Evolutionary conservation across 164 flowering plant genomes (phyloP).

Genomic region (Umbellularia californica): DNA sequence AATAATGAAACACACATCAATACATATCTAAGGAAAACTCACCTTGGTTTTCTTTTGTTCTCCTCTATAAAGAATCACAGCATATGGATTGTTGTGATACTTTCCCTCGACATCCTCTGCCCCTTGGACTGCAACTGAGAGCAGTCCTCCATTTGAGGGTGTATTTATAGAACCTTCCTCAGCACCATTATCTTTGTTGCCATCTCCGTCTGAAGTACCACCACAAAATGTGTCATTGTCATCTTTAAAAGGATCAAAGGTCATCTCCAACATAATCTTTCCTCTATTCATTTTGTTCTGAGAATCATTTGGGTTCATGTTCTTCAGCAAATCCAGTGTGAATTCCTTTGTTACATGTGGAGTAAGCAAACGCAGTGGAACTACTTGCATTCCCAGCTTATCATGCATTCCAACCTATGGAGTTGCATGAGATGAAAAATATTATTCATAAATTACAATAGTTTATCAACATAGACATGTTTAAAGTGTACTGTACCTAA

Average conservation of each 20-base stretch:
- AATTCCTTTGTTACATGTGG: slow-evolving; percentile 50
- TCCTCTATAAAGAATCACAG: slow-evolving; percentile 50
- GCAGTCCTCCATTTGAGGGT: slow-evolving; percentile 40
- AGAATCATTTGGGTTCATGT: slow-evolving; percentile 47
- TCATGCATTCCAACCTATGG: slow-evolving; percentile 65
- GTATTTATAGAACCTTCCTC: slow-evolving; percentile 9
- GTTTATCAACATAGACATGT: too few relatives aligned
- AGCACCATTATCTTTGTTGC: slow-evolving; percentile 11
- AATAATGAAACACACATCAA: too few relatives aligned
- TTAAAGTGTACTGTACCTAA: too few relatives aligned
- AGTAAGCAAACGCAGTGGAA: slow-evolving; percentile 48
- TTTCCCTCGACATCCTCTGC: slow-evolving; percentile 72
- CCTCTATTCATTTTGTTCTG: slow-evolving; percentile 57
- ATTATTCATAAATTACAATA: background rate
- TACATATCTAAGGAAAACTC: background rate
- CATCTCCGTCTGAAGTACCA: slow-evolving; percentile 22
- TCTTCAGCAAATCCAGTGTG: slow-evolving; percentile 55
- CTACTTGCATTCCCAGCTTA: slow-evolving; percentile 71
- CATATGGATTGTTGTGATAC: slow-evolving; percentile 64
- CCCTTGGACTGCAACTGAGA: slow-evolving; percentile 42
- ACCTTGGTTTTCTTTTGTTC: slow-evolving; percentile 71
- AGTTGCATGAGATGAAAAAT: background rate
- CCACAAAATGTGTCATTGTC: slow-evolving; percentile 33
- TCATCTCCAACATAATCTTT: slow-evolving; percentile 44
- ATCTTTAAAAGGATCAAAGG: slow-evolving; percentile 49